A percentile compares a stretch with the other conserved stretches of the same genome.
Conservation (phyloP, 2,329 filamentous ascomycete genomes). For the Colletotrichum simmondsii region DNA sequence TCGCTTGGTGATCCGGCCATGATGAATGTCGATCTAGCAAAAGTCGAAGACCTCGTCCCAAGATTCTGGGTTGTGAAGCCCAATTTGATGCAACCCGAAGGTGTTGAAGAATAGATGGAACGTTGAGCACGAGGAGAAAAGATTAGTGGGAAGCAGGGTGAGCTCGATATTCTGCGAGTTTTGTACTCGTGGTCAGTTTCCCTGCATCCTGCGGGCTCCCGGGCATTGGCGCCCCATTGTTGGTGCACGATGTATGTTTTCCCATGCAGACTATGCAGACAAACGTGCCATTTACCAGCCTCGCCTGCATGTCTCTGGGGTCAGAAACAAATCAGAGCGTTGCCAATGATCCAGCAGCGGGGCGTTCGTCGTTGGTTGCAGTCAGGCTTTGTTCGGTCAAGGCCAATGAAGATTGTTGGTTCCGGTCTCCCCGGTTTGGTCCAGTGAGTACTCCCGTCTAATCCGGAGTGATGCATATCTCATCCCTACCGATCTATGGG, state of each 20-base stretch:
- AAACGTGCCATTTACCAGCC: background rate
- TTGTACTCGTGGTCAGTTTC: background rate
- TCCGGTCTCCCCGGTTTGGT: background rate
- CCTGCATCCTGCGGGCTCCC: background rate
- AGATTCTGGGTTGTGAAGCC: too few relatives aligned
- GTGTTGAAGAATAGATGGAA: too few relatives aligned
- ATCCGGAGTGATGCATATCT: background rate
- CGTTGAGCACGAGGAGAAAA: too few relatives aligned
- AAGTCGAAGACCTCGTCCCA: too few relatives aligned
- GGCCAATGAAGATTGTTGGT: background rate
- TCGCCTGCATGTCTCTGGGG: background rate
- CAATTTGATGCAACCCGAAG: too few relatives aligned
- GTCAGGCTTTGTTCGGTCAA: background rate
- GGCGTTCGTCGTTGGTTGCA: background rate
- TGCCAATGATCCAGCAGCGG: background rate
- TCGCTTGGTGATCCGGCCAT: too few relatives aligned
- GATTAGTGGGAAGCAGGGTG: too few relatives aligned
- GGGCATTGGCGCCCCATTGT: background rate
- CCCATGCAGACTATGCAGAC: background rate
- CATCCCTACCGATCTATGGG: too few relatives aligned
- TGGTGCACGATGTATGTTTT: background rate
- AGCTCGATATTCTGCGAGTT: background rate
- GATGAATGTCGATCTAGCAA: too few relatives aligned
- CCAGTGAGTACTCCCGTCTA: background rate
- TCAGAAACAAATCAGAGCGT: background rate